Percentiles rank a stretch among this genome's conserved stretches.
These are phyloP conservation scores for Phytophthora pisi DNA, from an alignment of 352 stramenopile species.

Conservation along the genomic window DNA sequence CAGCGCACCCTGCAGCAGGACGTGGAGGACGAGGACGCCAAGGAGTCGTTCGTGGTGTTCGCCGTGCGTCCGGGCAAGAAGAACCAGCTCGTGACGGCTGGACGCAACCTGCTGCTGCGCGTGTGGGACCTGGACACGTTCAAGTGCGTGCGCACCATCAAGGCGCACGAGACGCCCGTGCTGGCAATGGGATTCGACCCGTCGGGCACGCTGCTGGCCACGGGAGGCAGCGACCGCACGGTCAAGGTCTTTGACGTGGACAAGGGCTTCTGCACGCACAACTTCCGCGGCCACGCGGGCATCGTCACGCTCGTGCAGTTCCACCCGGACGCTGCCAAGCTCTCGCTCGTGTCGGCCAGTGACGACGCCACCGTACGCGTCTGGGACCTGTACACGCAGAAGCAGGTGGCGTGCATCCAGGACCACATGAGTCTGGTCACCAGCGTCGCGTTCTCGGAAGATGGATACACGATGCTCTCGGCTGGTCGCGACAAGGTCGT, in stretches of 20 bases:
- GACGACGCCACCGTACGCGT: conserved; percentile 82
- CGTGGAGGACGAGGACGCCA: conserved; percentile 74
- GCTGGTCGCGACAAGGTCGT: conserved; percentile 94
- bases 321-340: conserved; percentile 65
- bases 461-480: conserved; percentile 88
- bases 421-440: conserved; percentile 97
- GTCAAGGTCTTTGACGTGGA: conserved; percentile 95
- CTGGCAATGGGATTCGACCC: conserved; percentile 90
- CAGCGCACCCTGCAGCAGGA: conserved; percentile 80
- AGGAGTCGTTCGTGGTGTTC: conserved; percentile 88
- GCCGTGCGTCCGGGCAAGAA: conserved; percentile 64
- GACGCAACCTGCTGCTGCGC: conserved; percentile 83
- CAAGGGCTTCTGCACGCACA: conserved; percentile 94
- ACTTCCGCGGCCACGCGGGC: conserved; percentile 86
- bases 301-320: conserved; percentile 91
- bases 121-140: conserved; percentile 88
- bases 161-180: conserved; percentile 77
- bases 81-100: conserved; percentile 86
- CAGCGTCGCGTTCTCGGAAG: conserved; percentile 89
- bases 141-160: conserved; percentile 80
- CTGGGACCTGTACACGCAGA: conserved; percentile 87
- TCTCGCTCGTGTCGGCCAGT: conserved; percentile 80
- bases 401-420: conserved; percentile 87
- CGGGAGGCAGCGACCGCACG: conserved; percentile 94
- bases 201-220: conserved; percentile 93